phyloP scores from a whole-genome alignment of 768 basidiomycete genomes.

The Trametes sanguinea region DNA sequence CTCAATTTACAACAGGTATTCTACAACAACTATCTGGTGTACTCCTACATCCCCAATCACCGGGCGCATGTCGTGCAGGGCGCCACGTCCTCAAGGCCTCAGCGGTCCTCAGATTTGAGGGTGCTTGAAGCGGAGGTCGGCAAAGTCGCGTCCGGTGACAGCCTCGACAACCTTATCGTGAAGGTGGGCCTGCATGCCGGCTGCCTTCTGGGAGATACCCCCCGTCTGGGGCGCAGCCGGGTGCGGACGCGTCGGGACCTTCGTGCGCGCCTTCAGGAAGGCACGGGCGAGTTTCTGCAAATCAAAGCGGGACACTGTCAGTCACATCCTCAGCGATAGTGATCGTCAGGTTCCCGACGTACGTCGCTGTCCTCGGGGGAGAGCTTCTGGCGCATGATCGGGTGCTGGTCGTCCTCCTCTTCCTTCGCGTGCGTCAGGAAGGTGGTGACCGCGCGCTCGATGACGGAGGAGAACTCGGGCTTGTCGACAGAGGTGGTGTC shows the following conservation, averaged over 20 bases:
- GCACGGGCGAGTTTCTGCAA: conserved; percentile 22
- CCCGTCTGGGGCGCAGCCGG: conserved; percentile 24
- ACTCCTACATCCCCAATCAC: no score
- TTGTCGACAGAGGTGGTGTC: conserved; percentile 13
- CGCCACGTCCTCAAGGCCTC: no score
- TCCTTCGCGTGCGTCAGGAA: conserved; percentile 27
- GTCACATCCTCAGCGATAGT: neutral
- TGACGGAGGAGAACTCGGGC: conserved; percentile 22
- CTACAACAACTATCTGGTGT: no score
- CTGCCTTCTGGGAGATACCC: conserved; percentile 25
- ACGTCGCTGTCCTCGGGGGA: conserved; percentile 27
- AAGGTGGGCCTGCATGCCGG: conserved; percentile 4
- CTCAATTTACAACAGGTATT: no score
- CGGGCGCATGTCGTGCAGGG: no score
- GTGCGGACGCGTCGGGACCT: conserved; percentile 24
- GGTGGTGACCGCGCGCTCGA: conserved; percentile 22
- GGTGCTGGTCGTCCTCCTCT: conserved; percentile 27
- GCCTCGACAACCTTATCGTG: conserved; percentile 16
- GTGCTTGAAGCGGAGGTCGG: conserved; percentile 6
- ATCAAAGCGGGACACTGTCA: neutral
- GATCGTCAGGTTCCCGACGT: neutral
- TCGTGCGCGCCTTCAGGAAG: conserved; percentile 26
- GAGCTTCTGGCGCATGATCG: conserved; percentile 13
- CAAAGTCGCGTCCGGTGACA: conserved; percentile 1
- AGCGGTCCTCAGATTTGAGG: neutral